Evolutionary conservation across 768 basidiomycete species (phyloP).

Genomic region (Phaffia australis): DNA sequence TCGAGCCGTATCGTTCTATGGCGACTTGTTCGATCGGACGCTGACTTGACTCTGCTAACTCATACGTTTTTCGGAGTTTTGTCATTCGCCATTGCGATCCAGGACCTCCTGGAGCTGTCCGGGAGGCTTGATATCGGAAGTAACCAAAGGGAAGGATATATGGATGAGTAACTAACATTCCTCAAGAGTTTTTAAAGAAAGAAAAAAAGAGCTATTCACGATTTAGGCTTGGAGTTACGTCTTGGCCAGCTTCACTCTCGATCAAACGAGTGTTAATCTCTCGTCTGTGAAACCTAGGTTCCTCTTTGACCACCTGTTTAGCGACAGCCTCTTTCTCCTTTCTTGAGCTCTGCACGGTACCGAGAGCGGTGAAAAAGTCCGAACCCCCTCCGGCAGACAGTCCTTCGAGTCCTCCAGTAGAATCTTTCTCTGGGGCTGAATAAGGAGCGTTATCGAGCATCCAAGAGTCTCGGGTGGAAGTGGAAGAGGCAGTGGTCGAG

Average conservation of each 20-base stretch:
- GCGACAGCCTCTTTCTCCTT: slow-evolving; percentile 44
- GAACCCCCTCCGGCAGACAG: slow-evolving; percentile 48
- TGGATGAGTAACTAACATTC: slow-evolving; percentile 34
- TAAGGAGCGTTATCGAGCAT: slow-evolving; percentile 51
- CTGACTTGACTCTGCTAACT: slow-evolving; percentile 77
- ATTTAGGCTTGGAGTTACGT: slow-evolving; percentile 18
- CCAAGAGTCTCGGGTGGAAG: slow-evolving; percentile 70
- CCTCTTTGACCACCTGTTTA: slow-evolving; percentile 57
- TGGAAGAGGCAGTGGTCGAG: slow-evolving; percentile 41
- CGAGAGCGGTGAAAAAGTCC: slow-evolving; percentile 84
- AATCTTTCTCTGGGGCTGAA: slow-evolving; percentile 29
- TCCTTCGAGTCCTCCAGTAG: slow-evolving; percentile 41
- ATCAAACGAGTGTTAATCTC: slow-evolving; percentile 40
- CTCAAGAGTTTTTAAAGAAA: not conserved
- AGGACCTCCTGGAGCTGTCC: slow-evolving; percentile 69
- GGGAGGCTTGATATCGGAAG: slow-evolving; percentile 38
- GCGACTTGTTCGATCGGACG: slow-evolving; percentile 50
- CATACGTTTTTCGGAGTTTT: slow-evolving; percentile 79
- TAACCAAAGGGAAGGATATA: slow-evolving; percentile 35
- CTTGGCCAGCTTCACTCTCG: slow-evolving; percentile 35
- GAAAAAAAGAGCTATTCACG: slow-evolving; percentile 17
- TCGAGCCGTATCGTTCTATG: slow-evolving; percentile 71
- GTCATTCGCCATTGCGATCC: slow-evolving; percentile 98
- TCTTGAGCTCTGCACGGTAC: slow-evolving; percentile 56
- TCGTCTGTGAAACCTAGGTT: slow-evolving; percentile 38